Evolutionary conservation across 2,329 filamentous ascomycete genomes (phyloP), one percentile per base, ranked within the genome.

Genomic region (Stagonosporopsis tanaceti): DNA sequence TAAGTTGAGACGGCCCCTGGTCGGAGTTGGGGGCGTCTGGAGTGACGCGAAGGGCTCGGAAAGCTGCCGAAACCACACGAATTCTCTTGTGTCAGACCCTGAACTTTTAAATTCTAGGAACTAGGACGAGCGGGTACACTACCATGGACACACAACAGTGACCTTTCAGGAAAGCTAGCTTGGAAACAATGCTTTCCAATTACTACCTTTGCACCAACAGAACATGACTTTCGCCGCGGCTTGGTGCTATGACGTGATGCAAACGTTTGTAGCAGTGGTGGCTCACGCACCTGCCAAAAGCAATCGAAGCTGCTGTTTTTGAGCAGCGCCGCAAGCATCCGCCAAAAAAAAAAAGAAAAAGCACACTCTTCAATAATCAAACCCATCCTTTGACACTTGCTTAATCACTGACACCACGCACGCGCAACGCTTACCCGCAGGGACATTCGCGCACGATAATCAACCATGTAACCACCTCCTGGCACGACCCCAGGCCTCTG

Each of bases 61-160:
- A 52, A 20, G 38, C 48, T 38, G 20, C 54, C 47, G 54, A 57
- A 47, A 17, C n/a, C 15, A 39, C 48, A 24, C 39, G 42, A 44
- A 38, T n/a, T 42, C 11, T 41, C 53, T n/a, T 41, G 25, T 40
- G 38, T 20, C 53, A 38, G 54, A 57, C 39, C 48, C 54, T 57
- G 48, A 30, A 20, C 27, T 17, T 38, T 35, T 14, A n/a, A 39
- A 34, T n/a, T 8, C 38, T 30, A 8, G 3, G n/a, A 15, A 28
- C 9, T 11, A 28, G 27, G 25, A 46, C 17, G 20, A 20, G 20
- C 47, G 15, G 30, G 27, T 22, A 17, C 37, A 12, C 22, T 47
- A 22, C 32, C 9, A 12, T 2, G 15, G 24, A 45, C 28, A 34
- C 5, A 22, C 6, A 9, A 20, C 27, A 6, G 9, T 28, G 27